Evolutionary conservation across 2,329 filamentous ascomycete species (phyloP), one percentile per base, ranked within the genome.

Genomic region (Microsporum ferrugineum): DNA sequence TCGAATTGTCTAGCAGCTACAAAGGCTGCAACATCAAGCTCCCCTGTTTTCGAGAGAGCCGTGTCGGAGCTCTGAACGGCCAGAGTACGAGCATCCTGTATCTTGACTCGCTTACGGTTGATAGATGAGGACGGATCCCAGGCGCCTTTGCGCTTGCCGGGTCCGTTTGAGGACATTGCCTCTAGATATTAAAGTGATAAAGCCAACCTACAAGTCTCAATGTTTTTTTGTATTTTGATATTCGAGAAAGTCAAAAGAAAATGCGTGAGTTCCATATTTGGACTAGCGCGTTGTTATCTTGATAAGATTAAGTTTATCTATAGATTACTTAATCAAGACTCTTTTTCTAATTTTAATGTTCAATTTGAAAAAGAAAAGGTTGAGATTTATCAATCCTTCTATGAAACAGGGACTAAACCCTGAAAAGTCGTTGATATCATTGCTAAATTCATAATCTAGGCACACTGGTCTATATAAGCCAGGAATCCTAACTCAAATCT

Each of bases 1-100:
- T 97, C 92, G 69, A 89, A 95, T 70, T 95, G 87, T 63, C 91
- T 88, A 8, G 90, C 86, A 66, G 85, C 85, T 66, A 97, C 81
- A 69, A 97, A 99, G 33, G 87, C 84, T 66, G 88, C 84, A 58
- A 96, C 82, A 71, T 96, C 87, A 63, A 99, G 81, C 70, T 95
- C 87, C 71, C 92, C 94, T 74, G 82, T 80, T 61, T 77, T 78
- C 66, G 83, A 83, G 57, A 78, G 72, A 34, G 76, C 76, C 55
- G 76, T 73, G 33, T 77, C 75, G 51, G 75, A 70, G 39, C 75
- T 73, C 66, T 78, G 76, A 6, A 75, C 73, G 14, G 76, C 74
- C 23, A 78, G 70, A 7, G 70, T 71, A 51, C 76, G 76, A 45
- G 76, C 76, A 67, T 77, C 72, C 41, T 70, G 69, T 5, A 68